These are phyloP conservation scores for Phialophora verrucosa DNA, from an alignment of 2,329 filamentous ascomycete genomes.

Conservation along the genomic window DNA sequence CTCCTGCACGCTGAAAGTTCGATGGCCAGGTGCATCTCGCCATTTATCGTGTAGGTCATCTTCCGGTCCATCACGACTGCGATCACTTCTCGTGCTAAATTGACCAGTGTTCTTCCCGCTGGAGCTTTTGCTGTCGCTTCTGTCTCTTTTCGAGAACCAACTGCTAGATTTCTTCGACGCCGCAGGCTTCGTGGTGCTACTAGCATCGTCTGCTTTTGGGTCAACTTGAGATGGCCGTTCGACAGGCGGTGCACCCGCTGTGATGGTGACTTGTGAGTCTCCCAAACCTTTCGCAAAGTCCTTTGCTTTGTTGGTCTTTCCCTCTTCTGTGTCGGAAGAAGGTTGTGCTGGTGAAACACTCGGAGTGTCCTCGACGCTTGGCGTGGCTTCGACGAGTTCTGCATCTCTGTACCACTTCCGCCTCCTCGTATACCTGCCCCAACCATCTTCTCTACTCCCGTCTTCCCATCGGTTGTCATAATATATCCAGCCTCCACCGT, in stretches of 20 bases:
- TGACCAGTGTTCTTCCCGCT: constrained; percentile 36
- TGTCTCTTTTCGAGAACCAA: constrained; percentile 36
- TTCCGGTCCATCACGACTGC: constrained; percentile 36
- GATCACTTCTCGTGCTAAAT: constrained; percentile 30
- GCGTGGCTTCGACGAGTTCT: constrained; percentile 79
- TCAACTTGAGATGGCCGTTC: constrained; percentile 10
- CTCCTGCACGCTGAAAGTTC: constrained; percentile 34
- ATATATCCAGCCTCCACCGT: constrained; percentile 88
- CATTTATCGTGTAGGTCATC: constrained; percentile 37
- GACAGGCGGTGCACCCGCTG: constrained; percentile 3
- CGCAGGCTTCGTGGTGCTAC: constrained; percentile 20
- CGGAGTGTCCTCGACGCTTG: constrained; percentile 53
- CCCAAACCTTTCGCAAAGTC: constrained; percentile 32
- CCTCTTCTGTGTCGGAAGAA: constrained; percentile 33
- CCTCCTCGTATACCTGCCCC: constrained; percentile 90
- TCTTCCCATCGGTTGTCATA: constrained; percentile 99
- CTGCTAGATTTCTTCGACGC: constrained; percentile 26
- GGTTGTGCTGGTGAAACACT: constrained; percentile 46
- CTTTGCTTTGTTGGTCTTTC: constrained; percentile 33
- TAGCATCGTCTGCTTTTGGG: constrained; percentile 26
- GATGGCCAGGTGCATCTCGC: constrained; percentile 27
- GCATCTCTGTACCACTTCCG: constrained; percentile 97
- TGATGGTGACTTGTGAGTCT: constrained; percentile 19
- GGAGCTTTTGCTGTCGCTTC: constrained; percentile 36
- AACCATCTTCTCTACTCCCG: constrained; percentile 85